These are phyloP conservation scores for Amanita inopinata DNA, from an alignment of 768 basidiomycete genomes.

Conservation along the genomic window DNA sequence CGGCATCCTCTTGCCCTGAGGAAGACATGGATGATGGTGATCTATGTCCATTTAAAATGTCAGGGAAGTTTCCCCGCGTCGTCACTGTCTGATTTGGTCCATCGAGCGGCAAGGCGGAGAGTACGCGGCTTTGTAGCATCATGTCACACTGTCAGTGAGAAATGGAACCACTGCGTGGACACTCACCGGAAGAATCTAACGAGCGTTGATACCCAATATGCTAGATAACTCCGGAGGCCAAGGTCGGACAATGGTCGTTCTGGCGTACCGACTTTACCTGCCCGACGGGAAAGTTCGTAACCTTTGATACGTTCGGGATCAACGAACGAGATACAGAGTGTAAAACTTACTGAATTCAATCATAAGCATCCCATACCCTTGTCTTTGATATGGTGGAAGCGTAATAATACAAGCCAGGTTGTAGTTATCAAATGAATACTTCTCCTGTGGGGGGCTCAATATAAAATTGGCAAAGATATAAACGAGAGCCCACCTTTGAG, in stretches of 20 bases:
- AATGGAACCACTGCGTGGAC: constrained; percentile 1
- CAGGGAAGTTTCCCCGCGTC: constrained; percentile 33
- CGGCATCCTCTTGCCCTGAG: constrained; percentile 20
- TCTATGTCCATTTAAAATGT: constrained; percentile 16
- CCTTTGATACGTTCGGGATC: constrained; percentile 34
- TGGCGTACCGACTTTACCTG: constrained; percentile 79
- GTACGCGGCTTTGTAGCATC: constrained; percentile 32
- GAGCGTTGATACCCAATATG: constrained; percentile 79
- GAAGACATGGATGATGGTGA: constrained; percentile 18
- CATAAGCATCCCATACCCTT: constrained; percentile 89
- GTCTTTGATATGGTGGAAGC: constrained; percentile 84
- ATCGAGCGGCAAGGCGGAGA: constrained; percentile 53
- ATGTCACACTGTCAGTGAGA: neutral
- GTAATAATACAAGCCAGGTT: constrained; percentile 96
- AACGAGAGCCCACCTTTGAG: constrained; percentile 37
- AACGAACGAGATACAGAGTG: neutral
- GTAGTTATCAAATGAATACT: constrained; percentile 91
- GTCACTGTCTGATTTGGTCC: constrained; percentile 27
- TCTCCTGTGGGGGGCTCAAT: constrained; percentile 49
- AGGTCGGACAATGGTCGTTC: constrained; percentile 93
- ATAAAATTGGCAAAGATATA: neutral
- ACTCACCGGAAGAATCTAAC: constrained; percentile 74
- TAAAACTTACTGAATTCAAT: constrained; percentile 90
- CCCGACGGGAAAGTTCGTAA: constrained; percentile 81
- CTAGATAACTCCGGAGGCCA: constrained; percentile 82